Base-by-base conservation (phyloP, 2,329 filamentous ascomycete species). In the Colletotrichum caudatum region DNA sequence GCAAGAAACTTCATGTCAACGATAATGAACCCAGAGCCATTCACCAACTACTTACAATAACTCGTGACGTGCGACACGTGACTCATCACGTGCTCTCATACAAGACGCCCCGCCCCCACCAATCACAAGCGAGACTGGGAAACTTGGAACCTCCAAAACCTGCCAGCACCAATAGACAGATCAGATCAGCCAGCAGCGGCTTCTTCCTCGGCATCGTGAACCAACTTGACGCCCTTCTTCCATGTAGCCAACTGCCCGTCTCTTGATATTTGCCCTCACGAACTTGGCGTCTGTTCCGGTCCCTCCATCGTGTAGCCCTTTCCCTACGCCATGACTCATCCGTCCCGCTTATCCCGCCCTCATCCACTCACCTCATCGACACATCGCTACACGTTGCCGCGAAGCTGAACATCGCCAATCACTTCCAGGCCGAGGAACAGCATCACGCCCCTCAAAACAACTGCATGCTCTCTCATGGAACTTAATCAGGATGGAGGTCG, bases 321-420 rank as follows among this genome's bases (percentile, higher is more conserved):
- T 39, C 39, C n/a, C 60, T 46, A 54, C 23, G 48, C 33, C 61
- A 64, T 64, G 61, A 64, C 50, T 64, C 61, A 64, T 54, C 48
- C 7, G 23, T 39, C 50, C 35, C 61, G 11, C 20, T 54, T 41
- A 44, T 44, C 26, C 26, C 61, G n/a, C 61, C n/a, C 20, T 33
- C 23, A 41, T 46, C 35, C 23, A 35, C 11, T 23, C 20, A 12
- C 16, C 23, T 41, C 23, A 29, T 44, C 48, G 20, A 39, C 61
- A 44, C 35, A 53, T 54, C 50, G 23, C 18, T 18, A 33, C 37
- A 16, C 23, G 18, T 18, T 18, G 23, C 26, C 37, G 7, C 20
- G 37, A 54, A 54, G 50, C 18, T 64, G 18, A 56, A 54, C 50
- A 9, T 29, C 3, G 5, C 26, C 48, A 0, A 35, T 1, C 11